These are phyloP conservation scores for Pleurotus eryngii DNA, from an alignment of 768 basidiomycete species.

Conservation along the genomic window DNA sequence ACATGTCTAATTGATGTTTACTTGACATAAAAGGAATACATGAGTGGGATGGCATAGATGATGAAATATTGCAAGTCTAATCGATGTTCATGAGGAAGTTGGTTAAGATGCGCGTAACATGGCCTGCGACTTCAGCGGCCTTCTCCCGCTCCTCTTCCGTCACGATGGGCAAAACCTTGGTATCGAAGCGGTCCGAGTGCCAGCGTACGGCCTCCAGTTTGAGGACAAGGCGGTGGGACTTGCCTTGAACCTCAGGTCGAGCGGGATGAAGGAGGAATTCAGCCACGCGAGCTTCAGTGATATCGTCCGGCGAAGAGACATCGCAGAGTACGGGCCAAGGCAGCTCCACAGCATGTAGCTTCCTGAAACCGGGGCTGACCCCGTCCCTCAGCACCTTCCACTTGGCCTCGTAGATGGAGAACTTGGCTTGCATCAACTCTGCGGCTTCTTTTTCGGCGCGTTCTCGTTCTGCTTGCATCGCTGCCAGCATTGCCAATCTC, in stretches of 20 bases:
- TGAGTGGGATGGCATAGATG: no score
- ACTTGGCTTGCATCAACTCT: conserved; percentile 6
- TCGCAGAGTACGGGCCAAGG: conserved; percentile 41
- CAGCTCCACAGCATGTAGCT: conserved; percentile 27
- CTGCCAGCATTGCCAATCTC: not conserved
- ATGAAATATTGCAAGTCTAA: not conserved
- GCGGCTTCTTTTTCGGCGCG: not conserved
- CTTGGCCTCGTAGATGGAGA: conserved; percentile 28
- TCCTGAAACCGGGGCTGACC: not conserved
- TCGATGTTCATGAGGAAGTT: conserved; percentile 15
- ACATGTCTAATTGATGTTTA: no score
- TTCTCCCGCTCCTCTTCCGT: conserved; percentile 24
- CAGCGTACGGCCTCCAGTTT: conserved; percentile 47
- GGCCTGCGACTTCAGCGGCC: conserved; percentile 34
- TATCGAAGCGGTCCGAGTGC: conserved; percentile 55
- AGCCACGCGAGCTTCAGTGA: conserved; percentile 30
- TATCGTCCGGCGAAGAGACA: conserved; percentile 21
- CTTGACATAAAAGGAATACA: no score
- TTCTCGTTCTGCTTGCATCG: not conserved
- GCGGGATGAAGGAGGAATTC: conserved; percentile 38
- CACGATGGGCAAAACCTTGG: conserved; percentile 32
- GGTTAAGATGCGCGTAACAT: conserved; percentile 39
- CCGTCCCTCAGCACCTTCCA: conserved; percentile 31
- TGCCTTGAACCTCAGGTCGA: conserved; percentile 24
- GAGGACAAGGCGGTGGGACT: conserved; percentile 30